phyloP scores from a whole-genome alignment of 2,329 filamentous ascomycete species.

The Endoconidiophora polonica region DNA sequence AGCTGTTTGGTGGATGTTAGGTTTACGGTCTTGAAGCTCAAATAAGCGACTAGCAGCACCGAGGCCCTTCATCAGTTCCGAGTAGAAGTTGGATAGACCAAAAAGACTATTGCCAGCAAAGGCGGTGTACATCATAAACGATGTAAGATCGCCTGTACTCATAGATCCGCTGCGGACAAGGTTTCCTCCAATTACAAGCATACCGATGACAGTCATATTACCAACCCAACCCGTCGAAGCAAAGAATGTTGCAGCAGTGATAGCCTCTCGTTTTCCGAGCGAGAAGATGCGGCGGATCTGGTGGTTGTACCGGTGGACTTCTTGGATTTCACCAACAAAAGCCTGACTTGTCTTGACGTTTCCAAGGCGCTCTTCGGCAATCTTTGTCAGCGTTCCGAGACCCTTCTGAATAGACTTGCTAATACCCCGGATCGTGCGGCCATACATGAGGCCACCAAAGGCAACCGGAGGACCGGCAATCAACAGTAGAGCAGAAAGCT shows the following conservation, averaged over 20 bases:
- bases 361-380: slow-evolving; percentile 91
- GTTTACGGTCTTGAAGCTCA: slow-evolving; percentile 80
- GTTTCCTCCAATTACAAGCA: slow-evolving; percentile 78
- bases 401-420: slow-evolving; percentile 90
- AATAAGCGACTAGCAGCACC: slow-evolving; percentile 93
- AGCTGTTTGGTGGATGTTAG: slow-evolving; percentile 72
- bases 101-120: slow-evolving; percentile 77
- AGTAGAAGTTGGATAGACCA: slow-evolving; percentile 89
- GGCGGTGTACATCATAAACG: slow-evolving; percentile 96
- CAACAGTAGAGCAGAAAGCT: slow-evolving; percentile 72
- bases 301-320: slow-evolving; percentile 77
- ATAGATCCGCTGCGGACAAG: slow-evolving; percentile 79
- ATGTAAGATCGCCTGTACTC: slow-evolving; percentile 80
- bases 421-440: slow-evolving; percentile 71
- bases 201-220: slow-evolving; percentile 86
- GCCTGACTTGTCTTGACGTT: slow-evolving; percentile 95
- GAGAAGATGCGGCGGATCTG: slow-evolving; percentile 87
- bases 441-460: slow-evolving; percentile 80
- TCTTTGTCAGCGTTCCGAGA: slow-evolving; percentile 81
- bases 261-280: slow-evolving; percentile 70
- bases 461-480: slow-evolving; percentile 85
- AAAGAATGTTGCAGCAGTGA: slow-evolving; percentile 86
- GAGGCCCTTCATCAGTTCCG: slow-evolving; percentile 96
- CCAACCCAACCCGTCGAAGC: slow-evolving; percentile 73
- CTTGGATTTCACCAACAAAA: slow-evolving; percentile 82